Conservation (phyloP, 371 early-diverging fungal genomes). For the Saksenaea vasiformis region DNA sequence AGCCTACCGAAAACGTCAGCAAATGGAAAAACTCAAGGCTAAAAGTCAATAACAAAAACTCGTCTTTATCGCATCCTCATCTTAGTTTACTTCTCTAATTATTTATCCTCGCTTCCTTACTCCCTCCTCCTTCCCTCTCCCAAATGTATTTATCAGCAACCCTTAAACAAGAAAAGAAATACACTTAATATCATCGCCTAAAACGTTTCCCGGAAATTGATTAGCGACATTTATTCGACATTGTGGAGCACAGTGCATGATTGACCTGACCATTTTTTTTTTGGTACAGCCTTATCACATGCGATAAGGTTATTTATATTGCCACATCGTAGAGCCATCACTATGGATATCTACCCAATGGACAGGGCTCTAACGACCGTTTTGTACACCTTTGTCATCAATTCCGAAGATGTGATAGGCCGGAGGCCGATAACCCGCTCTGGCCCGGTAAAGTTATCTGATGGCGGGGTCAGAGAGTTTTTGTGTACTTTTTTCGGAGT, state of each 20-base stretch:
- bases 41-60: slow-evolving; percentile 4
- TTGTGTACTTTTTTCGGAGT: no score
- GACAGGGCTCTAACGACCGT: neutral
- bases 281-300: neutral
- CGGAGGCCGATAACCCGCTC: neutral
- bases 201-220: neutral
- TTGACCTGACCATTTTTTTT: neutral
- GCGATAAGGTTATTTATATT: neutral
- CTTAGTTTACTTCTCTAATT: slow-evolving; percentile 1
- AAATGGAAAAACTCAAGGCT: slow-evolving; percentile 22
- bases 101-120: neutral
- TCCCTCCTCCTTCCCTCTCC: neutral
- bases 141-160: neutral
- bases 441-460: neutral
- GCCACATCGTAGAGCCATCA: neutral
- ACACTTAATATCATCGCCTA: neutral
- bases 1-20: slow-evolving; percentile 59
- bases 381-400: slow-evolving; percentile 4
- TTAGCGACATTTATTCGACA: no score
- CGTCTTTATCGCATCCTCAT: neutral
- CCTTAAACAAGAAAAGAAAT: neutral
- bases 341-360: neutral
- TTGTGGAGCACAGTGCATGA: no score
- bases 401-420: neutral
- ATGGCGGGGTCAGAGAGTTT: neutral